phyloP scores from a whole-genome alignment of 2,329 filamentous ascomycete species.

The Fusarium oligoseptatum region DNA sequence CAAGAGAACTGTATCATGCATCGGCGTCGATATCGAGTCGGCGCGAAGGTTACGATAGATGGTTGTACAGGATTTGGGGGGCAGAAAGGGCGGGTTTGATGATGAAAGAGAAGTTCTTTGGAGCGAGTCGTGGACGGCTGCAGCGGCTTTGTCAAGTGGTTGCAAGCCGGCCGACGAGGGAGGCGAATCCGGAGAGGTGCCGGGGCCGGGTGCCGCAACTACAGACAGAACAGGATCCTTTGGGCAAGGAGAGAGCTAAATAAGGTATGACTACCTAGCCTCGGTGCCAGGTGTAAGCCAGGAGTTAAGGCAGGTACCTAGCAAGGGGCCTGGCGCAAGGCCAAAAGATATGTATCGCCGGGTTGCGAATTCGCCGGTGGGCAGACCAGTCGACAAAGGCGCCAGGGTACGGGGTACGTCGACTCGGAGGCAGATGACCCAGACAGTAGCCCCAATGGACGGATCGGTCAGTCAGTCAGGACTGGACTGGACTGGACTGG shows the following conservation, averaged over 20 bases:
- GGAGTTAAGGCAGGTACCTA: conserved; percentile 15
- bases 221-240: conserved; percentile 20
- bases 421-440: conserved; percentile 41
- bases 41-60: conserved; percentile 14
- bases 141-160: conserved; percentile 34
- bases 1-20: conserved; percentile 36
- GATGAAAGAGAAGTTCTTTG: conserved; percentile 26
- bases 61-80: conserved; percentile 18
- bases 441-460: conserved; percentile 33
- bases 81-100: conserved; percentile 18
- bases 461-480: conserved; percentile 27
- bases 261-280: conserved; percentile 21
- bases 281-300: conserved; percentile 20
- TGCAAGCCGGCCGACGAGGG: conserved; percentile 36
- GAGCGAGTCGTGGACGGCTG: conserved; percentile 36
- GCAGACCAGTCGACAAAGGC: conserved; percentile 36
- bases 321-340: conserved; percentile 10
- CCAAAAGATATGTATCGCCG: conserved; percentile 31
- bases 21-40: conserved; percentile 28
- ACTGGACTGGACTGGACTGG: not conserved
- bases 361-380: conserved; percentile 33
- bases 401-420: conserved; percentile 36
- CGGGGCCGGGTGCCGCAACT: conserved; percentile 40
- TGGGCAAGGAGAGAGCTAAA: conserved; percentile 25
- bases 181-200: conserved; percentile 44